Conservation (phyloP, 164 flowering plant species). For the Houttuynia cordata region DNA sequence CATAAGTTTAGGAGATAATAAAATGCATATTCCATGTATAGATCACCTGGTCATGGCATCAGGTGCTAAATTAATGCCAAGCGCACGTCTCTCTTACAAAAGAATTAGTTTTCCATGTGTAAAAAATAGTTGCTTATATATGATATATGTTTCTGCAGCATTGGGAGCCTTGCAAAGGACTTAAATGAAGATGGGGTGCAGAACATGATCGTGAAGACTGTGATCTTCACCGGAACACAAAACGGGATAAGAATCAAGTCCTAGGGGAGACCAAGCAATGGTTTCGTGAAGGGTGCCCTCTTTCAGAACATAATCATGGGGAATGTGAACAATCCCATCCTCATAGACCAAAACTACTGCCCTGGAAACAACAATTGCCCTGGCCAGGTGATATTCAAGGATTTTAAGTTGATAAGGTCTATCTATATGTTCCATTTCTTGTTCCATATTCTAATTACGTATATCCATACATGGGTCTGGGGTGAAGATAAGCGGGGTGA, state of each 20-base stretch:
- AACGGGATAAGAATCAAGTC: slow-evolving; percentile 69
- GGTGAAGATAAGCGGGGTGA: neutral
- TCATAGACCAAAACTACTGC: slow-evolving; percentile 66
- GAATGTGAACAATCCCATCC: slow-evolving; percentile 43
- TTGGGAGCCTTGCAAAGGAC: slow-evolving; percentile 55
- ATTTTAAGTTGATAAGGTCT: too few relatives aligned
- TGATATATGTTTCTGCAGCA: slow-evolving; percentile 31
- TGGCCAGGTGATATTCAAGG: slow-evolving; percentile 24
- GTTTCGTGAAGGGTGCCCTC: slow-evolving; percentile 34
- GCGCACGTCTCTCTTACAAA: too few relatives aligned
- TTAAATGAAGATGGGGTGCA: slow-evolving; percentile 46
- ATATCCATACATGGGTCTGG: neutral
- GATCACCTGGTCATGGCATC: slow-evolving; percentile 27
- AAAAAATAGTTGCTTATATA: too few relatives aligned
- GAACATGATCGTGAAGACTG: slow-evolving; percentile 46
- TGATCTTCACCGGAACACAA: slow-evolving; percentile 30
- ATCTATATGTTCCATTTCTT: too few relatives aligned
- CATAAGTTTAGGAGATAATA: too few relatives aligned
- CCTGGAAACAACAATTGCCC: slow-evolving; percentile 37
- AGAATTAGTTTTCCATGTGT: too few relatives aligned
- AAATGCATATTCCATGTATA: too few relatives aligned
- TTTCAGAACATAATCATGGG: slow-evolving; percentile 35
- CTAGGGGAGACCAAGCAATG: slow-evolving; percentile 57
- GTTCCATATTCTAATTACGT: too few relatives aligned
- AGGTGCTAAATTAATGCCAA: slow-evolving; percentile 7